Conservation (phyloP, 2,329 filamentous ascomycete genomes). For the Cladosporium sp. region DNA sequence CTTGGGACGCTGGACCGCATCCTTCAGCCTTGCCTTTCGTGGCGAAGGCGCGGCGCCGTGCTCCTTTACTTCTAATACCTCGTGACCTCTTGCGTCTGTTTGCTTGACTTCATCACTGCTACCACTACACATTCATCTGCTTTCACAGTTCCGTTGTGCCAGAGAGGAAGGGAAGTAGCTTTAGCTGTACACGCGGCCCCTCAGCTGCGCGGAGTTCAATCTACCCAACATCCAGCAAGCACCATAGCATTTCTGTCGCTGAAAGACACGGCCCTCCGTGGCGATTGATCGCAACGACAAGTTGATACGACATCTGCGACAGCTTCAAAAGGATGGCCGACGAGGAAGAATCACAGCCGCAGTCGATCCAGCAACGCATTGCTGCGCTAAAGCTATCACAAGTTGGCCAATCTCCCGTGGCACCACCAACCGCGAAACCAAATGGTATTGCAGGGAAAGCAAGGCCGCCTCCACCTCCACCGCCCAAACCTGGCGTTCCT, state of each 20-base stretch:
- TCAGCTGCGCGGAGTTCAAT: too few relatives aligned
- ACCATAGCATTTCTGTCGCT: too few relatives aligned
- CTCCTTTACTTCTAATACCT: too few relatives aligned
- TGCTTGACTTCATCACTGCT: too few relatives aligned
- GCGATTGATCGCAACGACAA: too few relatives aligned
- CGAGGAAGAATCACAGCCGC: slow-evolving; percentile 19
- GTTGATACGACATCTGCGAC: too few relatives aligned
- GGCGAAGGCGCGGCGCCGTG: not conserved
- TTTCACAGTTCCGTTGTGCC: too few relatives aligned
- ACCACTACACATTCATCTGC: too few relatives aligned
- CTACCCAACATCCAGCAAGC: too few relatives aligned
- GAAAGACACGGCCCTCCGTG: too few relatives aligned
- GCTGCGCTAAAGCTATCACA: slow-evolving; percentile 46
- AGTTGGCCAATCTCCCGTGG: slow-evolving; percentile 27
- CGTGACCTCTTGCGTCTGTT: not conserved
- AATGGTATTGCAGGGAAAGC: slow-evolving; percentile 26
- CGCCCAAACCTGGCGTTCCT: slow-evolving; percentile 28
- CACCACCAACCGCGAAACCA: not conserved
- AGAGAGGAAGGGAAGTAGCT: too few relatives aligned
- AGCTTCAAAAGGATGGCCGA: slow-evolving; percentile 20
- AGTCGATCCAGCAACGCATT: slow-evolving; percentile 44
- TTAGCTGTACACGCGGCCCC: too few relatives aligned
- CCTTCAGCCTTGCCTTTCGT: not conserved
- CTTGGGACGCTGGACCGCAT: not conserved
- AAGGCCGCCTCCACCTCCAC: slow-evolving; percentile 34